Conservation (phyloP, 768 basidiomycete genomes). For the Serendipita sp. region DNA sequence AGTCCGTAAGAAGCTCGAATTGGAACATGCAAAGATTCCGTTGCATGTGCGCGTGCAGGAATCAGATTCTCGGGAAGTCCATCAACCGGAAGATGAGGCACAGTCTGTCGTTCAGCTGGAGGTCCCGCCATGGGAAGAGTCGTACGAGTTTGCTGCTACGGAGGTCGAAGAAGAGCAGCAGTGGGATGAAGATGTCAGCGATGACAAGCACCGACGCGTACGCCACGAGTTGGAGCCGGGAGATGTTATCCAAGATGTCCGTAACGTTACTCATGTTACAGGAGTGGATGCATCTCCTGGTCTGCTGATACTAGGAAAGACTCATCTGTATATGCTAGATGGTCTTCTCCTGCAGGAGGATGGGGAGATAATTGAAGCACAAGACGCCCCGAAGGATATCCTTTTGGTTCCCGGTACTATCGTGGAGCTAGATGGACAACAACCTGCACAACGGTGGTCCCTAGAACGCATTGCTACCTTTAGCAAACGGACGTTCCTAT, state of each 20-base stretch:
- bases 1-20: constrained; percentile 71
- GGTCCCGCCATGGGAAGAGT: constrained; percentile 57
- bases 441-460: constrained; percentile 68
- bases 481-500: constrained; percentile 71
- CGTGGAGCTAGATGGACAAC: constrained; percentile 61
- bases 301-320: constrained; percentile 68
- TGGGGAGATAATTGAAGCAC: constrained; percentile 77
- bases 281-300: constrained; percentile 91
- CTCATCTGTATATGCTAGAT: constrained; percentile 79
- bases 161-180: constrained; percentile 37
- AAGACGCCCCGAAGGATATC: constrained; percentile 64
- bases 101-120: constrained; percentile 36
- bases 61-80: constrained; percentile 31
- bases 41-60: constrained; percentile 32
- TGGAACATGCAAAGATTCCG: constrained; percentile 27
- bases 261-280: constrained; percentile 71
- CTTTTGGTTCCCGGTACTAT: constrained; percentile 76
- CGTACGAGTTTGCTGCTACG: constrained; percentile 48
- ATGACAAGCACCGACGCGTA: constrained; percentile 78
- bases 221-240: constrained; percentile 77
- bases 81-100: constrained; percentile 32
- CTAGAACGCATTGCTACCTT: constrained; percentile 63
- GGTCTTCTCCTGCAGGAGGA: constrained; percentile 74
- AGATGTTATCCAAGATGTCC: constrained; percentile 74
- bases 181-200: constrained; percentile 59